Evolutionary conservation across 345 rosid species (phyloP), one percentile per base, ranked within the genome.

Genomic region (Stellera chamaejasme): DNA sequence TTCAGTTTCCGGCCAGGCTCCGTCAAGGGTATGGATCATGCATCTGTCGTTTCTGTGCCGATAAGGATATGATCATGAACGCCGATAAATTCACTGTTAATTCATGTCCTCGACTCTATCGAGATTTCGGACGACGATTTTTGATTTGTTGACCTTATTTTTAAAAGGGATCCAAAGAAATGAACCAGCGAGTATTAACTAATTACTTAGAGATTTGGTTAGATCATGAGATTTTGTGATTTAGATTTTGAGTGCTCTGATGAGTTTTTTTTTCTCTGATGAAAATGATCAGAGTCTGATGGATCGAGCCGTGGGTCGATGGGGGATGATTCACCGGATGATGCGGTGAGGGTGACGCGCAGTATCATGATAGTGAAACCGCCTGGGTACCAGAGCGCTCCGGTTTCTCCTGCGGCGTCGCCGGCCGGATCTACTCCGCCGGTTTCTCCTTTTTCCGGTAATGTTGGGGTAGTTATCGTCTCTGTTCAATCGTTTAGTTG

Each of bases 381-480:
- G 47, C 94, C 96, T 0, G 99, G 96, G 1, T 78, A 79, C 64
- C 96, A 79, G 80, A 56, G 61, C 43, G 77, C 81, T 42, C 39
- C 39, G 39, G 9, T 5, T 32, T 81, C 97, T 54, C 87, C 96
- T 7, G 96, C 96, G 54, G 79, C 59, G 2, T 92, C 98, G 12
- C 98, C 98, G 0, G 95, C 96, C 52, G 91, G 91, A 3, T 84
- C 97, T 13, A 84, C 95, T 16, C 74, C 95, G 56, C 87, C 90
- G 72, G 75, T 80, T 43, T 87, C 96, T 19, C 95, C 95, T 10
- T 88, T 92, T 68, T 78, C 97, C 13, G 97, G 98, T 88, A 66
- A 84, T 90, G 43, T 15, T 44, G 25, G 7, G 39, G 39, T 32
- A 32, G 3, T 32, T 32, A 32, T 32, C 39, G 5, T 5, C 3